Base-by-base conservation (phyloP, 2,329 filamentous ascomycete species). In the Ascochyta pisi region DNA sequence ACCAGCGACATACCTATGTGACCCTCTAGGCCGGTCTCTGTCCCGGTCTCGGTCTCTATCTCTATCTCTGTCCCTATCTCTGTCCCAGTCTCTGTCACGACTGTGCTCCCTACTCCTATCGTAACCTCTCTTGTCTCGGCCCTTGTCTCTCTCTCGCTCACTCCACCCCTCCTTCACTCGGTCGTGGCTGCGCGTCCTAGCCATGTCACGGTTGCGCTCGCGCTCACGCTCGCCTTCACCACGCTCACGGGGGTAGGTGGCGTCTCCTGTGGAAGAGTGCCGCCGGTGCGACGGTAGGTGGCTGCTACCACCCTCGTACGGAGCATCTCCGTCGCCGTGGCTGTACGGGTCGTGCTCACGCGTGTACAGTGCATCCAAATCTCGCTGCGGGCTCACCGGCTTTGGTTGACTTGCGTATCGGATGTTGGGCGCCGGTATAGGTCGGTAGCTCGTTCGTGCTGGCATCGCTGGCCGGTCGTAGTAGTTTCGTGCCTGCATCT, bases 401-500 rank as follows among this genome's bases (percentile, higher is more conserved):
- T 53, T 51, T 3, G 60, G 57, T 3, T 61, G 57, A 8, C 53
- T 44, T 2, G 66, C 59, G 50, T 73, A 75, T 40, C 71, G 61
- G 10, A 69, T 64, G 15, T 57, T 60, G 10, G 63, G 62, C 39
- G 61, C 57, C 40, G 63, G 62, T 7, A 58, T 55, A 5, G 65
- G 59, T 29, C 65, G 59, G 57, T 74, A 73, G 27, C 62, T 69
- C 1, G 64, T 50, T 8, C 71, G 53, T 13, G 64, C 48, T 0
- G 70, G 60, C 65, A 74, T 65, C 2, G 58, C 42, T 2, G 73
- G 72, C 16, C 71, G 54, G 7, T 71, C 69, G 44, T 74, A 69
- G 57, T 73, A 69, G 24, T 67, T 69, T 1, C 68, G 64, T 27
- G 68, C 66, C 54, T 77, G 70, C 31, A 76, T 50, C 24, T 76